phyloP scores from a whole-genome alignment of 2,329 filamentous ascomycete genomes.

The Botrytis sinoallii region DNA sequence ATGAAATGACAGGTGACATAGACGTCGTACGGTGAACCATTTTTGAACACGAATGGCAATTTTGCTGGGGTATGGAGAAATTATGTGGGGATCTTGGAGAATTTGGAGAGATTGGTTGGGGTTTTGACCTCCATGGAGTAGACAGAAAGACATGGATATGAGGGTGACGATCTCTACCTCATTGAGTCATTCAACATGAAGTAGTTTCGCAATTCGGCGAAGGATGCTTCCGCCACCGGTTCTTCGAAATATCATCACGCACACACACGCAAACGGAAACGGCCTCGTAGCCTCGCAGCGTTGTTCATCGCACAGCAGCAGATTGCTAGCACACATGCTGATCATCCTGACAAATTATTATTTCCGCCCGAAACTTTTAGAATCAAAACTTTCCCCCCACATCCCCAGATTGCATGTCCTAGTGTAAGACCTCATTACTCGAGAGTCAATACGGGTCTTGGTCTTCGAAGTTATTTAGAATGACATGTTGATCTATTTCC shows the following conservation, averaged over 20 bases:
- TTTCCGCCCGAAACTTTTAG: background rate
- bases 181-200: background rate
- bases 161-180: background rate
- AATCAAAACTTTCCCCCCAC: background rate
- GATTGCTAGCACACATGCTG: background rate
- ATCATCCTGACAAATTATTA: background rate
- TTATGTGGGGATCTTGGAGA: conserved; percentile 1
- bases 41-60: background rate
- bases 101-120: background rate
- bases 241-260: background rate
- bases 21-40: background rate
- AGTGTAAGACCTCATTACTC: background rate
- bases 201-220: background rate
- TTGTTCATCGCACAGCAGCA: background rate
- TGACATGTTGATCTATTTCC: background rate
- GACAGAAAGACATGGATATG: background rate
- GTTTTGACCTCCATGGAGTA: background rate
- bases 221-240: background rate
- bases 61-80: background rate
- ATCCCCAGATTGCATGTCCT: background rate
- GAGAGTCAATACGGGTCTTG: background rate
- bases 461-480: background rate
- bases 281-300: background rate
- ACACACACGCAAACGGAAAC: background rate
- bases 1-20: background rate